Evolutionary conservation across 352 stramenopile genomes (phyloP), one percentile per base, ranked within the genome.

Genomic region (Hyphochytrium catenoides): DNA sequence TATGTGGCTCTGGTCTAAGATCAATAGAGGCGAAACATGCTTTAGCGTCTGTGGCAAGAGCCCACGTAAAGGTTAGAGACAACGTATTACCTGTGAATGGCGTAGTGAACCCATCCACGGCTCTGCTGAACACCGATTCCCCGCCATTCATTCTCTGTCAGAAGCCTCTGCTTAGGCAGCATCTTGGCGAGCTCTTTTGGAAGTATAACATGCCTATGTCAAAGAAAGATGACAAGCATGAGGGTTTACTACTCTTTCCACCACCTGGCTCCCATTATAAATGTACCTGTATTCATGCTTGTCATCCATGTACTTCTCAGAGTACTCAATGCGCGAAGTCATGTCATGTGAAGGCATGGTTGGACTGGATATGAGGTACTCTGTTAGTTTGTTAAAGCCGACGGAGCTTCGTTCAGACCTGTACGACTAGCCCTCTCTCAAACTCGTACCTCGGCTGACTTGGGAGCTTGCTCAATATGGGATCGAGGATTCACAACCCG

Each of bases 31-130:
- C 25, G n/a, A 29, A 1, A 3, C 7, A 16, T 43, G 19, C 4
- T 14, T 6, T 25, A 8, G n/a, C 26, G 22, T 44, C 20, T 3
- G 21, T 11, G 31, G 6, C 1, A 29, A 26, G 15, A n/a, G 0
- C 3, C 17, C 6, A 6, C 19, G 6, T 37, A 31, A 15, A 5
- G 2, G 19, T 33, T 37, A 17, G 3, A 5, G 32, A 37, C 3
- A 5, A 15, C 5, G 14, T 17, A 36, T 41, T 58, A 92, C 74
- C 90, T 86, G 60, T 98, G 91, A 48, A 97, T 95, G 23, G 89
- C 89, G 60, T 97, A 98, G 59, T 98, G 91, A 48, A 94, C 74
- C 91, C 91, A 98, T 31, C 91, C 91, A 27, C 91, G 75, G 46
- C 72, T 93, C 60, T 97, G 89, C 60, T 97, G 89, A 8, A 98